Evolutionary conservation across 192 early-diverging fungal species (phyloP).

Genomic region (Backusella luteola): DNA sequence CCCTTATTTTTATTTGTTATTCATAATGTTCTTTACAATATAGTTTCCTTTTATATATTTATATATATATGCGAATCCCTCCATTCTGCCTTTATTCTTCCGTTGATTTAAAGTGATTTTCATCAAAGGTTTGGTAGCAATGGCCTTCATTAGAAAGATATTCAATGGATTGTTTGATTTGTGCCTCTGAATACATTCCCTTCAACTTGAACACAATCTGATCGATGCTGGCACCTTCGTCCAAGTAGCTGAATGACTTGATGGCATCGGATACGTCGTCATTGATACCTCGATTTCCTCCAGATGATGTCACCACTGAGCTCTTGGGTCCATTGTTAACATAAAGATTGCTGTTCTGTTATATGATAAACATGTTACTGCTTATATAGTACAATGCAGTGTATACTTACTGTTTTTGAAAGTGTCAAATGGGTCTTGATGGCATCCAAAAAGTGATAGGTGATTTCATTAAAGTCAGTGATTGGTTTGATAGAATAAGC

Average conservation of each 20-base stretch:
- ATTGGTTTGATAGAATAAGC: slow-evolving; percentile 63
- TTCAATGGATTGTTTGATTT: slow-evolving; percentile 42
- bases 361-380: not conserved
- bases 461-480: slow-evolving; percentile 71
- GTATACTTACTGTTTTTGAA: slow-evolving; percentile 36
- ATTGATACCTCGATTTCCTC: not conserved
- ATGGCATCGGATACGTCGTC: slow-evolving; percentile 21
- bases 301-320: not conserved
- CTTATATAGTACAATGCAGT: not conserved
- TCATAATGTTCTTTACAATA: no score
- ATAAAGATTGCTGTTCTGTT: not conserved
- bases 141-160: slow-evolving; percentile 62
- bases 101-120: slow-evolving; percentile 57
- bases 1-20: not conserved
- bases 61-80: no score
- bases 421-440: slow-evolving; percentile 61
- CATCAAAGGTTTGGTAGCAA: slow-evolving; percentile 68
- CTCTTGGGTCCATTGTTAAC: not conserved
- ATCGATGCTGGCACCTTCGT: slow-evolving; percentile 49
- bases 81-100: not conserved
- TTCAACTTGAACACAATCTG: slow-evolving; percentile 33
- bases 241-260: slow-evolving; percentile 7
- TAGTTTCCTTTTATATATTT: no score
- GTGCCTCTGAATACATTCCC: not conserved
- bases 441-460: slow-evolving; percentile 72